These are phyloP conservation scores for Sugiyamaella grinbergsii DNA, from an alignment of 1,139 yeast species.

Conservation along the genomic window DNA sequence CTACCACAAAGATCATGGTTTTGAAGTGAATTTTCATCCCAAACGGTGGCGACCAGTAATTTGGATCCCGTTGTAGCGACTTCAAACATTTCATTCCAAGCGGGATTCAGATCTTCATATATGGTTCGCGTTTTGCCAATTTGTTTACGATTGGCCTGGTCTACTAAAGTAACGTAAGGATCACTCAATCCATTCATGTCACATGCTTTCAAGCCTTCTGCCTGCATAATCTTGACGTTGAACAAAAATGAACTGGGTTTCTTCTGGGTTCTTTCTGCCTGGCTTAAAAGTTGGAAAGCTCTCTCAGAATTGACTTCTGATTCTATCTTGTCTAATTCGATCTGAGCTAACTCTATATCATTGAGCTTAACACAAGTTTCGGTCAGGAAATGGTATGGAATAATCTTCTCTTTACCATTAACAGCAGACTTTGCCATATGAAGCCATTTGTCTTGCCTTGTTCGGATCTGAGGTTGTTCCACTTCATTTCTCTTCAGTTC, in stretches of 20 bases:
- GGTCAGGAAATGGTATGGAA: conserved; percentile 58
- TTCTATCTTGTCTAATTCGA: conserved; percentile 62
- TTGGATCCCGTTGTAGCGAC: conserved; percentile 43
- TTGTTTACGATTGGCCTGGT: conserved; percentile 54
- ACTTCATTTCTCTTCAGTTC: conserved; percentile 49
- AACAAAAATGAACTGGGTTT: conserved; percentile 56
- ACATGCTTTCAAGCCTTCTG: conserved; percentile 65
- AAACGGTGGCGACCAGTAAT: conserved; percentile 60
- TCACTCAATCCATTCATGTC: conserved; percentile 58
- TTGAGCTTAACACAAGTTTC: conserved; percentile 77
- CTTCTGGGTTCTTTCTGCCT: conserved; percentile 31
- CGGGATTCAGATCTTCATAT: conserved; percentile 65
- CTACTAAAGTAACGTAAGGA: conserved; percentile 70
- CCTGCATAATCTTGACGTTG: conserved; percentile 65
- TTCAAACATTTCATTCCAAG: conserved; percentile 90
- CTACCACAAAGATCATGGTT: conserved; percentile 73
- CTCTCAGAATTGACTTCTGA: conserved; percentile 61
- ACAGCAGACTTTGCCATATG: conserved; percentile 50
- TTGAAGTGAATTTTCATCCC: conserved; percentile 64
- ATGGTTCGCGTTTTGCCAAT: conserved; percentile 74
- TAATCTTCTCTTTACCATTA: conserved; percentile 40
- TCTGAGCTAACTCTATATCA: conserved; percentile 64
- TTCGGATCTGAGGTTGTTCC: conserved; percentile 22
- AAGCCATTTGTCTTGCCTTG: conserved; percentile 45
- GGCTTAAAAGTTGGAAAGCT: conserved; percentile 5